Evolutionary conservation across 768 basidiomycete species (phyloP).

Genomic region (Naganishia kalamii): DNA sequence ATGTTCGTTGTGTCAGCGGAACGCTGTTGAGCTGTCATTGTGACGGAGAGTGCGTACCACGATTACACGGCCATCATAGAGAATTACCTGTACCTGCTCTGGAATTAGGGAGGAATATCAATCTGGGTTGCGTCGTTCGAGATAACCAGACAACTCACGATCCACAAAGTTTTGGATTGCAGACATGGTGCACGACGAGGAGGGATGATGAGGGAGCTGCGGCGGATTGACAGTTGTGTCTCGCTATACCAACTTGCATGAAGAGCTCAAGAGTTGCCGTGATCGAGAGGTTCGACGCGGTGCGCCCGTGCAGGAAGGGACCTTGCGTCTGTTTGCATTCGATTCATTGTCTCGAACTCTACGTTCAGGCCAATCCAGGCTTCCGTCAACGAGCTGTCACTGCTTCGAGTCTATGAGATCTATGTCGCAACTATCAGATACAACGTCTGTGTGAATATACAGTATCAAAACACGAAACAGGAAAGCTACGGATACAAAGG

Average conservation of each 20-base stretch:
- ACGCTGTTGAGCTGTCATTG: neutral
- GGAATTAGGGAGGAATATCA: no score
- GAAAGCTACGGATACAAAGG: neutral
- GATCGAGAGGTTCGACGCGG: neutral
- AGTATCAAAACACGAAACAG: neutral
- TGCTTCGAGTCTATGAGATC: no score
- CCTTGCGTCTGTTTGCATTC: no score
- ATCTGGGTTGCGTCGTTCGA: no score
- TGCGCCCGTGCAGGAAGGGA: no score
- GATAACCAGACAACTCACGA: conserved; percentile 56
- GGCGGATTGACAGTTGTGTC: no score
- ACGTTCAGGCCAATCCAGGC: no score
- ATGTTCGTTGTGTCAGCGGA: conserved; percentile 18
- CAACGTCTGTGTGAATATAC: neutral
- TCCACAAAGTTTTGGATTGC: conserved; percentile 88
- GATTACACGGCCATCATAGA: conserved; percentile 93
- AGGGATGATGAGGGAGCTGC: neutral
- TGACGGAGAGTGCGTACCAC: conserved; percentile 57
- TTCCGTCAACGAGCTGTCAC: no score
- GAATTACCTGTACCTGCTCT: conserved; percentile 87
- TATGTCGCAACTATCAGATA: neutral
- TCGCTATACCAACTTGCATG: no score
- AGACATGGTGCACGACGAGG: conserved; percentile 54
- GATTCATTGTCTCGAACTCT: no score
- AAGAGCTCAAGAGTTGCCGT: neutral